Conservation (phyloP, 2,329 filamentous ascomycete species). For the Knufia fluminis region DNA sequence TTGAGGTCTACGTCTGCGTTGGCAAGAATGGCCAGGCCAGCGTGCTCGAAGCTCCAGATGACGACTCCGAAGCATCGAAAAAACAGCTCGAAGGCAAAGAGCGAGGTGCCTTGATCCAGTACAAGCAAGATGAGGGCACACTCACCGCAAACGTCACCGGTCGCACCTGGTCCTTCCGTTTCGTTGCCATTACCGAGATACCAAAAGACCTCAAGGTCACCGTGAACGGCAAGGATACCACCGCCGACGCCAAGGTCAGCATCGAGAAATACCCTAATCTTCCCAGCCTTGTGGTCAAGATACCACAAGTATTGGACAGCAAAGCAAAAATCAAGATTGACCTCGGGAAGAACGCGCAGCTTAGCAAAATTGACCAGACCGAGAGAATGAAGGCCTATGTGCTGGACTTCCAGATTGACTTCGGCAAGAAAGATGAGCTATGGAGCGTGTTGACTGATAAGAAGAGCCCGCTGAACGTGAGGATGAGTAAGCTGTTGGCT, state of each 20-base stretch:
- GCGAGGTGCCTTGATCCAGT: slow-evolving; percentile 25
- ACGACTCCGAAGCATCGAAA: slow-evolving; percentile 17
- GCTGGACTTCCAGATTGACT: slow-evolving; percentile 24
- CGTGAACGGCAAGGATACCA: slow-evolving; percentile 19
- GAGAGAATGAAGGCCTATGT: slow-evolving; percentile 20
- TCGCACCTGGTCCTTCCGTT: slow-evolving; percentile 18
- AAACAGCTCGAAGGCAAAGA: slow-evolving; percentile 12
- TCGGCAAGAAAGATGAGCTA: slow-evolving; percentile 23
- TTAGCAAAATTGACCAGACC: slow-evolving; percentile 21
- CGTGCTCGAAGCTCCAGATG: slow-evolving; percentile 39
- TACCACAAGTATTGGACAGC: slow-evolving; percentile 12
- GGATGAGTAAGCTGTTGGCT: slow-evolving; percentile 21
- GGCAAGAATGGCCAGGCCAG: slow-evolving; percentile 34
- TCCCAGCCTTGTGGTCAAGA: slow-evolving; percentile 19
- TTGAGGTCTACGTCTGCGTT: slow-evolving; percentile 43
- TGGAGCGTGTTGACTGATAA: slow-evolving; percentile 21
- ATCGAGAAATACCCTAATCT: slow-evolving; percentile 15
- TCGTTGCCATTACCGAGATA: slow-evolving; percentile 15
- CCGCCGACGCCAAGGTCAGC: slow-evolving; percentile 11
- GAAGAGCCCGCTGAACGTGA: slow-evolving; percentile 16
- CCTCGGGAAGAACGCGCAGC: slow-evolving; percentile 27
- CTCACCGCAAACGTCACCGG: slow-evolving; percentile 17
- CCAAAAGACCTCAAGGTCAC: slow-evolving; percentile 17
- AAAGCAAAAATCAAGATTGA: slow-evolving; percentile 31
- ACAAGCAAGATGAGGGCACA: slow-evolving; percentile 17